A percentile compares a stretch with the other conserved stretches of the same genome.
phyloP scores from a whole-genome alignment of 2,329 filamentous ascomycete species.

The Leptographium procerum region DNA sequence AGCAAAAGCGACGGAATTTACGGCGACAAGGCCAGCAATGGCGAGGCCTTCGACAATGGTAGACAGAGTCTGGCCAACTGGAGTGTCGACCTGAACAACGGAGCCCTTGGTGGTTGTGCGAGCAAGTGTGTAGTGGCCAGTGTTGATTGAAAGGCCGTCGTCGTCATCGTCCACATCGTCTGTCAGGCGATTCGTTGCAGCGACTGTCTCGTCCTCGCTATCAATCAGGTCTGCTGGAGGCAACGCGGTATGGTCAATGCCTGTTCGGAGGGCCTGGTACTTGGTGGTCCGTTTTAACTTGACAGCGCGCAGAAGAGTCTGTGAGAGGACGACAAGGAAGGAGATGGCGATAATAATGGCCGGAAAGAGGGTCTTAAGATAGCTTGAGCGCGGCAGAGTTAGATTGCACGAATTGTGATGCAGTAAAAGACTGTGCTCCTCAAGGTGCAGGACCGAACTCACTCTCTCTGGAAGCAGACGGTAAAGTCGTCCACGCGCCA shows the following conservation, averaged over 20 bases:
- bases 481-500: constrained; percentile 56
- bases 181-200: constrained; percentile 39
- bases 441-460: constrained; percentile 23
- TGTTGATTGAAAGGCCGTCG: constrained; percentile 45
- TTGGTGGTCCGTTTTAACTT: constrained; percentile 31
- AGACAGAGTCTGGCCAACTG: constrained; percentile 58
- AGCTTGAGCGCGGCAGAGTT: constrained; percentile 36
- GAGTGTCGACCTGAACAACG: constrained; percentile 62
- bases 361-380: constrained; percentile 71
- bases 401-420: background rate
- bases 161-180: constrained; percentile 39
- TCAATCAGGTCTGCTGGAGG: constrained; percentile 30
- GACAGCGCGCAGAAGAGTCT: constrained; percentile 42
- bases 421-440: background rate
- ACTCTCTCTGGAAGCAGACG: constrained; percentile 57
- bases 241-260: constrained; percentile 34
- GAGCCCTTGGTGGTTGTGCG: constrained; percentile 53
- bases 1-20: constrained; percentile 55
- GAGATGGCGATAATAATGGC: constrained; percentile 61
- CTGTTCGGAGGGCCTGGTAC: constrained; percentile 7
- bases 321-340: constrained; percentile 50
- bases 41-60: constrained; percentile 65
- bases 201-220: constrained; percentile 42
- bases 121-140: constrained; percentile 44
- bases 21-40: constrained; percentile 56